Evolutionary conservation across 805 yeast genomes (phyloP), one percentile per base, ranked within the genome.

Genomic region (Torulaspora franciscae): DNA sequence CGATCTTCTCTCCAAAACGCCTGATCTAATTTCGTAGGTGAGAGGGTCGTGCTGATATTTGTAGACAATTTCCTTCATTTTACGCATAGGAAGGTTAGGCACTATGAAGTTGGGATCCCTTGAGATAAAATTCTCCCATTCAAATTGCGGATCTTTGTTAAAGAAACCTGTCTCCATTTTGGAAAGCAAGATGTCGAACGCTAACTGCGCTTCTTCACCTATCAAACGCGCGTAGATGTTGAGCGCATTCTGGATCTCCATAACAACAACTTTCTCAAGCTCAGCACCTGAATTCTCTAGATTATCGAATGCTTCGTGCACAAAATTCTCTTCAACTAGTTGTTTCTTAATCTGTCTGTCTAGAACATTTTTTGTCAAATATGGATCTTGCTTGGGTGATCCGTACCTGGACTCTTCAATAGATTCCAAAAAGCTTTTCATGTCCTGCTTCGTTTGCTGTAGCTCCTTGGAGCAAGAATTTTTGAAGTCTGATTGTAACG

Each of bases 231-330:
- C 84, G 65, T 82, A 87, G 40, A 75, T 76, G 4, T 84, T 77
- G 52, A 90, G 66, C 14, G 93, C 87, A 55, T 80, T 81, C 70
- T 93, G 97, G 45, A 93, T 72, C 63, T 90, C 96, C 62, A 80
- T 73, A 28, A 84, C 87, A 17, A 93, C 93, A 49, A 88, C 91
- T 56, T 85, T 81, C 62, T 85, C 99, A 50, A 93, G 74, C 61
- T 89, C 93, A 46, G 82, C 81, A 40, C 95, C 96, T 1, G 96
- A 83, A 29, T 79, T 78, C 69, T 91, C 95, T 54, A 90, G 74
- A 65, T 91, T 90, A 54, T 81, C 73, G 62, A 77, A 91, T 0
- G 97, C 96, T 62, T 90, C 96, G 59, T 88, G 87, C 37, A 91
- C 71, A 58, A 81, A 84, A 65, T 83, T 84, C 64, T 91, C 97